Base-by-base conservation (phyloP, 179 eudicot species). In the Sideroxylon spinosum region DNA sequence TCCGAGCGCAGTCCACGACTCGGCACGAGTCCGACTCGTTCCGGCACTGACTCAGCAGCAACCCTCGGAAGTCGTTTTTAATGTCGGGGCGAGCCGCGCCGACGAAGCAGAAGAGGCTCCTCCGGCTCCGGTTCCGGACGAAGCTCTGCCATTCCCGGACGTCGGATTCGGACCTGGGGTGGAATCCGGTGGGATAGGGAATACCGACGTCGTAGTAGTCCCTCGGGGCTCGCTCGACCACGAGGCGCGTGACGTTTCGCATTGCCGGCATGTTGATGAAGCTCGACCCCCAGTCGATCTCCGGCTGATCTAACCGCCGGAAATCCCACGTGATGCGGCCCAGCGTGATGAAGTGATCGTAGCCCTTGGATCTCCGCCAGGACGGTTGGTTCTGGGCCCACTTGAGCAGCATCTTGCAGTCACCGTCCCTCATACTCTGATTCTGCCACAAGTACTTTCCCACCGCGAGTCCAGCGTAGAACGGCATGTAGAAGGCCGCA, bases 171-270 rank as follows among this genome's bases (percentile, higher is more conserved):
- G 88, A 73, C 3, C 68, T 29, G 9, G 92, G 92, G 83, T 87
- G 92, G 82, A 89, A 87, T 68, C 90, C 90, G 11, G 89, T 87
- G 73, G 92, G 92, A 79, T 87, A 89, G 14, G 90, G 90, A 0
- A 87, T 77, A 32, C 88, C 85, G 71, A 87, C 57, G 20, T 87
- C 90, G 71, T 81, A 13, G 37, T 78, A 59, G 52, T 83, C 83
- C 44, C 78, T 50, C 0, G 86, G 86, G 44, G 82, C 82, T 13
- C 84, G 75, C 82, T 87, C 90, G 0, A 87, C 66, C 13, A 80
- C 78, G 56, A 87, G 76, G 16, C 88, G 81, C 0, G 82, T 85
- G 11, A 87, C 86, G 10, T 78, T 77, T 37, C 81, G 74, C 86
- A 86, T 85, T 57, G 59, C 78, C 11, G 85, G 86, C 82, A 85